These are phyloP conservation scores for Pilatotrama ljubarskyi DNA, from an alignment of 768 basidiomycete genomes.

Conservation along the genomic window DNA sequence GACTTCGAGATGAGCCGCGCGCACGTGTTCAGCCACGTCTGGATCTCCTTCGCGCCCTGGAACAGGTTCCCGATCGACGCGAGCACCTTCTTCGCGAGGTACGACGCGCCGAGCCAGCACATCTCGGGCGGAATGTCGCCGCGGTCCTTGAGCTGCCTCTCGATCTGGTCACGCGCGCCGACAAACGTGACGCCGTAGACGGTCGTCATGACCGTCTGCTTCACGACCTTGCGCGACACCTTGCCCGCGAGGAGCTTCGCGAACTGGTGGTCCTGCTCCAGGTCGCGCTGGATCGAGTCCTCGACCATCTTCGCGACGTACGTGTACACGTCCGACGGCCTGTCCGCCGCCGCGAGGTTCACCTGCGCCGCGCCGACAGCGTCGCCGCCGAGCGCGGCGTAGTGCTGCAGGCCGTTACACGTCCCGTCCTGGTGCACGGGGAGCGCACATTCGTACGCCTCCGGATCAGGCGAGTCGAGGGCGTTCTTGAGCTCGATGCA, in stretches of 20 bases:
- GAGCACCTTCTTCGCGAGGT: constrained; percentile 82
- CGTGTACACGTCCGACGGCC: constrained; percentile 94
- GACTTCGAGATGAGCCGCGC: constrained; percentile 87
- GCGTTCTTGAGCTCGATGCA: constrained; percentile 89
- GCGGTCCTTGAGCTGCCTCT: constrained; percentile 79
- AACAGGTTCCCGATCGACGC: constrained; percentile 89
- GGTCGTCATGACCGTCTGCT: constrained; percentile 99
- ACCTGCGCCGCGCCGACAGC: constrained; percentile 86
- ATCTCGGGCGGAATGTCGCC: constrained; percentile 70
- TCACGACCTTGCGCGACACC: constrained; percentile 91
- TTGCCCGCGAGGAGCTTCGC: constrained; percentile 73
- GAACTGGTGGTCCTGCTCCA: constrained; percentile 41
- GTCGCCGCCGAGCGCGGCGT: constrained; percentile 96
- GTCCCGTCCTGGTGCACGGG: constrained; percentile 98
- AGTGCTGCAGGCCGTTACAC: constrained; percentile 98
- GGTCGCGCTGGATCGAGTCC: constrained; percentile 56
- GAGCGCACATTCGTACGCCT: constrained; percentile 60
- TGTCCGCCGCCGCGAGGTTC: constrained; percentile 80
- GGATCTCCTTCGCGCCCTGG: constrained; percentile 87
- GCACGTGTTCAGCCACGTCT: constrained; percentile 83
- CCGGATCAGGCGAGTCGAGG: constrained; percentile 65
- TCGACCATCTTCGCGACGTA: constrained; percentile 89
- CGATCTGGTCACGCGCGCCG: constrained; percentile 94
- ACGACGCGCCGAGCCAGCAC: constrained; percentile 73
- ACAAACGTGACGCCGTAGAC: constrained; percentile 97